Evolutionary conservation across 768 basidiomycete species (phyloP).

Genomic region (Tricholoma furcatifolium): DNA sequence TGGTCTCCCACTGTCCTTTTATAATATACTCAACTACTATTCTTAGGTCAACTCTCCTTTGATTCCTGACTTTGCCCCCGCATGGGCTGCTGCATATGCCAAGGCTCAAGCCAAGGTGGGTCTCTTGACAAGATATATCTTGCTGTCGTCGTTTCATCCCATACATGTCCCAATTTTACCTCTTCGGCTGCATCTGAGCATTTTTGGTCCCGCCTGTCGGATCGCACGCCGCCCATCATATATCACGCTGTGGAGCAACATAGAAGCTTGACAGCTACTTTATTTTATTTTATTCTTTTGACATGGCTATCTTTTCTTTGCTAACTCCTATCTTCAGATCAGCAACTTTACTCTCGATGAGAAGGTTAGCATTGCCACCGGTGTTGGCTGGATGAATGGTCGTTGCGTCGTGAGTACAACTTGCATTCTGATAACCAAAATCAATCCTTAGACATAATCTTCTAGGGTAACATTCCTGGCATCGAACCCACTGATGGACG

Average conservation of each 20-base stretch:
- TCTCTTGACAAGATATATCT: slow-evolving; percentile 2
- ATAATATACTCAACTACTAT: not conserved
- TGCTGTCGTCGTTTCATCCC: not conserved
- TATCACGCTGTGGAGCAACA: not conserved
- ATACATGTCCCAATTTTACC: not conserved
- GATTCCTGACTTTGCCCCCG: slow-evolving; percentile 46
- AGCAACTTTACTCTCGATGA: slow-evolving; percentile 54
- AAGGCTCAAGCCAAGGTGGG: slow-evolving; percentile 57
- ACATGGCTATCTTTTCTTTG: too few relatives aligned
- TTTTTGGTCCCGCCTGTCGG: not conserved
- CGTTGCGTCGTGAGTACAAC: slow-evolving; percentile 57
- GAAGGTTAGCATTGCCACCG: slow-evolving; percentile 65
- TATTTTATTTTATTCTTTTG: too few relatives aligned
- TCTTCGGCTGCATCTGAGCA: not conserved
- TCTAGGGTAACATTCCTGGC: slow-evolving; percentile 55
- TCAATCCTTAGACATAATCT: not conserved
- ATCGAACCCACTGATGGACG: slow-evolving; percentile 39
- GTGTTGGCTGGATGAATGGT: slow-evolving; percentile 64
- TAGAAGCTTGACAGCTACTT: not conserved
- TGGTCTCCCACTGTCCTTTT: not conserved
- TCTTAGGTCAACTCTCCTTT: slow-evolving; percentile 32
- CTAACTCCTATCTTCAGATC: slow-evolving; percentile 30
- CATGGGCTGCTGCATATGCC: slow-evolving; percentile 59
- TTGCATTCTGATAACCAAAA: not conserved
- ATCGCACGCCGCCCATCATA: not conserved